Evolutionary conservation across 257 asterid species (phyloP).

Genomic region (Dorcoceras hygrometricum): DNA sequence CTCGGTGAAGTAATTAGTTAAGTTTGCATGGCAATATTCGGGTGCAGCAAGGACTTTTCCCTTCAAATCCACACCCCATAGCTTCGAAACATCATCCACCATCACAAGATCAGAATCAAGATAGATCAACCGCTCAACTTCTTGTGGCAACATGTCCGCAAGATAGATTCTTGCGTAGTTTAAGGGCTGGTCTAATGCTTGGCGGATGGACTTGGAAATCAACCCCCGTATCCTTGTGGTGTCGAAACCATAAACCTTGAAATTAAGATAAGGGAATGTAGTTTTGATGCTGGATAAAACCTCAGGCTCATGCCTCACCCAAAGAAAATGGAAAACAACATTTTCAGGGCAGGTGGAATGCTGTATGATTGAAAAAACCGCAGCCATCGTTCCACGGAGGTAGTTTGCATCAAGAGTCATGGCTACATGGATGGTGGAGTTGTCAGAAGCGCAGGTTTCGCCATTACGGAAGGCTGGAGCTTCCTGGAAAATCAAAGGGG

Average conservation of each 20-base stretch:
- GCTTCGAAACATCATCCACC: constrained; percentile 54
- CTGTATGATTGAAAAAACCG: constrained; percentile 59
- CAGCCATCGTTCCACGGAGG: constrained; percentile 71
- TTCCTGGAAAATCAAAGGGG: constrained; percentile 43
- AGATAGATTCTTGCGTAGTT: constrained; percentile 64
- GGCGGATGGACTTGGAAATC: constrained; percentile 64
- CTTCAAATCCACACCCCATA: constrained; percentile 55
- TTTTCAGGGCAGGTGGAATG: constrained; percentile 70
- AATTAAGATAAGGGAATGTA: constrained; percentile 61
- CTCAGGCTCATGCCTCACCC: constrained; percentile 34
- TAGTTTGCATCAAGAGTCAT: constrained; percentile 74
- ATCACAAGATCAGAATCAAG: constrained; percentile 64
- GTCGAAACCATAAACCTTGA: constrained; percentile 47
- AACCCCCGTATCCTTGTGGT: constrained; percentile 37
- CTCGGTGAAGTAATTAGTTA: constrained; percentile 48
- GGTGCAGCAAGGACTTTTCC: constrained; percentile 61
- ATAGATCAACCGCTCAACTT: constrained; percentile 49
- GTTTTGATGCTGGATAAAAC: constrained; percentile 43
- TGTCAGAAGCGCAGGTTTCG: constrained; percentile 24
- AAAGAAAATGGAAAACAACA: constrained; percentile 51
- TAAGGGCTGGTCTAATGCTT: constrained; percentile 68
- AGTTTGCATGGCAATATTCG: constrained; percentile 69
- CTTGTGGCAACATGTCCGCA: constrained; percentile 40
- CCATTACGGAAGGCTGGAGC: constrained; percentile 72
- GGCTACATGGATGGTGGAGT: constrained; percentile 48